phyloP scores from a whole-genome alignment of 2,329 filamentous ascomycete genomes.

The Xylaria sp. region DNA sequence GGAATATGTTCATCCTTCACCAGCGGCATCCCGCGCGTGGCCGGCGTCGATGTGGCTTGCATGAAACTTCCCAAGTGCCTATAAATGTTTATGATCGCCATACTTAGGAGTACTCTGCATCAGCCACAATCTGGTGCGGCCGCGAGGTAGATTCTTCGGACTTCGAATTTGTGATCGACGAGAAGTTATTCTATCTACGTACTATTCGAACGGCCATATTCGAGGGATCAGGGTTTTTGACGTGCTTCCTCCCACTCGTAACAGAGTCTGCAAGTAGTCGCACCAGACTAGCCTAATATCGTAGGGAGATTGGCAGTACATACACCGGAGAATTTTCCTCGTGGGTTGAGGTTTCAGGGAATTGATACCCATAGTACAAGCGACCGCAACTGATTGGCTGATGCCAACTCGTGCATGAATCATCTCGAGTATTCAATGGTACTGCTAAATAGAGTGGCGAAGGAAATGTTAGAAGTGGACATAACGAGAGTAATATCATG shows the following conservation, averaged over 20 bases:
- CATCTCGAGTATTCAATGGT: constrained; percentile 14
- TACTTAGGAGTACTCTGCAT: constrained; percentile 25
- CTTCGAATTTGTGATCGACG: constrained; percentile 21
- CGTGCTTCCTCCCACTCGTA: background rate
- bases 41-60: constrained; percentile 25
- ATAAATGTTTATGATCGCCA: constrained; percentile 25
- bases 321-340: constrained; percentile 39
- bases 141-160: constrained; percentile 24
- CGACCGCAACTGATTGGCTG: constrained; percentile 17
- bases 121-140: constrained; percentile 17
- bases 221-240: constrained; percentile 6
- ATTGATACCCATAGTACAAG: constrained; percentile 8
- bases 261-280: constrained; percentile 15
- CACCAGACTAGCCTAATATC: constrained; percentile 17
- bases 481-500: constrained; percentile 18
- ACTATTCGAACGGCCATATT: background rate
- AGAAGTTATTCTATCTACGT: constrained; percentile 9
- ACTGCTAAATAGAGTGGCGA: constrained; percentile 9
- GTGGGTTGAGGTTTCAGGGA: constrained; percentile 34
- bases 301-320: constrained; percentile 32
- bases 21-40: constrained; percentile 1
- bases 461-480: background rate
- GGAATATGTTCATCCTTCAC: constrained; percentile 30
- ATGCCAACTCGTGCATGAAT: constrained; percentile 24
- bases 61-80: constrained; percentile 34